Evolutionary conservation across 2,329 filamentous ascomycete genomes (phyloP), one percentile per base, ranked within the genome.

Genomic region (Xylaria sp.): DNA sequence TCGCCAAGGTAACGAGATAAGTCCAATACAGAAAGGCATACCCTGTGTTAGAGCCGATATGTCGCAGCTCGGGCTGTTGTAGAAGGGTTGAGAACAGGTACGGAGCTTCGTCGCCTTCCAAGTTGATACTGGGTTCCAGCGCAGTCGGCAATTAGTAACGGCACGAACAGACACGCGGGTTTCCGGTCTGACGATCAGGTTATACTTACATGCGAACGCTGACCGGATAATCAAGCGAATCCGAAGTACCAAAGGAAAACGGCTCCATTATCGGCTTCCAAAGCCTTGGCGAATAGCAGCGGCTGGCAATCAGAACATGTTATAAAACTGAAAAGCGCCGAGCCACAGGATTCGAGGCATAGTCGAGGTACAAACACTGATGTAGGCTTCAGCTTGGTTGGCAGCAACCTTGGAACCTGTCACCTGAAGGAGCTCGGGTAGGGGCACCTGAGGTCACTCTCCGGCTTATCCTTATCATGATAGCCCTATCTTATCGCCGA

Each of bases 221-320:
- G 68, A 90, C 82, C 19, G 90, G 87, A 67, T 93, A 86, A 70
- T 92, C 85, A 70, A 98, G 83, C 76, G 91, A 88, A 67, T 92
- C 90, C 62, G 95, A 97, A 73, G 89, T 92, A 68, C 92, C 93
- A 80, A 98, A 98, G 29, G 93, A 96, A 78, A 97, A 97, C 54
- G 93, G 90, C 79, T 99, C 95, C 92, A 97, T 97, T 43, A 46
- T 67, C 54, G 21, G 43, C 46, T 59, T 41, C 37, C 17, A 43
- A 61, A 31, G 37, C 33, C 19, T 29, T 37, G 11, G 55, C 53
- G 53, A 58, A 67, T 68, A 41, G 27, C 19, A 38, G 7, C 13
- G 29, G 9, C 31, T 23, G 17, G 15, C 10, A 29, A 13, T 31
- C 19, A 43, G 58, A 43, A 27, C 55, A 60, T 57, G 10, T 47